These are phyloP conservation scores for Colletotrichum incanum DNA, from an alignment of 2,329 filamentous ascomycete species.

Conservation along the genomic window DNA sequence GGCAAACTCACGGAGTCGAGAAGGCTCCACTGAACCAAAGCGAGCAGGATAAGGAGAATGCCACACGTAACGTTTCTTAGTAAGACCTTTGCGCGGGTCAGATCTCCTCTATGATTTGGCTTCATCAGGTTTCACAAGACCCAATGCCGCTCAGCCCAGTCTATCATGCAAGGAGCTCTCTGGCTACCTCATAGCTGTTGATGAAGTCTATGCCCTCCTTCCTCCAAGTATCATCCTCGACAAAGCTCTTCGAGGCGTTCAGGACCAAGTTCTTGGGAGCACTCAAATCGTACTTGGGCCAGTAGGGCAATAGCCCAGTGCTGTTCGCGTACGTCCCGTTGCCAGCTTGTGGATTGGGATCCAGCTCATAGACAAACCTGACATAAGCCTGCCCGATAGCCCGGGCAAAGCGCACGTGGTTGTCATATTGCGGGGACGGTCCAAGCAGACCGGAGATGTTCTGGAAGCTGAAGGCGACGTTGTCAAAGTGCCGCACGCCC, in stretches of 20 bases:
- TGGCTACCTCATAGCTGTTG: slow-evolving; percentile 55
- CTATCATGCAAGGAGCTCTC: slow-evolving; percentile 52
- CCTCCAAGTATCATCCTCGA: slow-evolving; percentile 64
- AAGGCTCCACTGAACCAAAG: neutral
- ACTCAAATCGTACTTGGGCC: slow-evolving; percentile 58
- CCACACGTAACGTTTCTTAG: neutral
- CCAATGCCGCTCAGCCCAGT: neutral
- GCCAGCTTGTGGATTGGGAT: slow-evolving; percentile 56
- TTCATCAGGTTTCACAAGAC: neutral
- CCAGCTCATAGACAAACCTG: slow-evolving; percentile 58
- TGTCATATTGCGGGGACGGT: slow-evolving; percentile 59
- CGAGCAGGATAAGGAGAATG: neutral
- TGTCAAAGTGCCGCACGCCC: slow-evolving; percentile 63
- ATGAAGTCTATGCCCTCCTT: slow-evolving; percentile 63
- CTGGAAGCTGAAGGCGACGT: slow-evolving; percentile 67
- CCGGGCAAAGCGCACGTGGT: slow-evolving; percentile 53
- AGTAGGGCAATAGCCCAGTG: slow-evolving; percentile 52
- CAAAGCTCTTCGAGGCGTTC: slow-evolving; percentile 59
- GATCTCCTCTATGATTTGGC: neutral
- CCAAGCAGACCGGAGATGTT: slow-evolving; percentile 65
- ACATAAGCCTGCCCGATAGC: slow-evolving; percentile 60
- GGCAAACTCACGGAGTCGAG: neutral
- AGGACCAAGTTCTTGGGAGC: slow-evolving; percentile 62
- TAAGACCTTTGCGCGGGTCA: neutral
- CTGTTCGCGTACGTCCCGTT: slow-evolving; percentile 25